Evolutionary conservation across 768 basidiomycete genomes (phyloP).

Genomic region (Pisolithus albus): DNA sequence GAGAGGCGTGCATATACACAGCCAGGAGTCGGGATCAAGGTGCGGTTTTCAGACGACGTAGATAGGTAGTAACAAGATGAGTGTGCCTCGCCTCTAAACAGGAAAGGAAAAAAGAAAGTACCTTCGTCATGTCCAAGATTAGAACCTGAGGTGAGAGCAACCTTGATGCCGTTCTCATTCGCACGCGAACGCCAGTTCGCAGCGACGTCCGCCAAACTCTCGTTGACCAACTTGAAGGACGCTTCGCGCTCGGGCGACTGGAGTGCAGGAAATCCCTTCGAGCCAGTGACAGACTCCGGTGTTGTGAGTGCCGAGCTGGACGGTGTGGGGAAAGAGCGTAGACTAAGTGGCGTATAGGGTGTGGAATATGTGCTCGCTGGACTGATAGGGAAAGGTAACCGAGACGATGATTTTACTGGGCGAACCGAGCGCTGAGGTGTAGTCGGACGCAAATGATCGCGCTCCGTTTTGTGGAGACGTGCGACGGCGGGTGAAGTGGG

Average conservation of each 20-base stretch:
- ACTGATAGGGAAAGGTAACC: slow-evolving; percentile 56
- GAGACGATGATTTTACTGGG: slow-evolving; percentile 36
- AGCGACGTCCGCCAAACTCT: slow-evolving; percentile 52
- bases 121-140: slow-evolving; percentile 45
- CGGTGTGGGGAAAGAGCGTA: slow-evolving; percentile 53
- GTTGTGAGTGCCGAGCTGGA: slow-evolving; percentile 51
- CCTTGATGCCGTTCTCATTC: slow-evolving; percentile 65
- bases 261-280: slow-evolving; percentile 37
- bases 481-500: slow-evolving; percentile 37
- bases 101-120: slow-evolving; percentile 18
- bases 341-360: slow-evolving; percentile 65
- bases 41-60: slow-evolving; percentile 3
- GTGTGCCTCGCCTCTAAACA: slow-evolving; percentile 12
- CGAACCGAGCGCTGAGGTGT: slow-evolving; percentile 60
- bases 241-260: slow-evolving; percentile 39
- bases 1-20: slow-evolving; percentile 36
- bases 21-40: slow-evolving; percentile 5
- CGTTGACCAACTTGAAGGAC: slow-evolving; percentile 29
- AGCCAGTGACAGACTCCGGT: slow-evolving; percentile 36
- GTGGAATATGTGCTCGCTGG: slow-evolving; percentile 46
- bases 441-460: slow-evolving; percentile 36
- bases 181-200: slow-evolving; percentile 69
- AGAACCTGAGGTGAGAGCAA: slow-evolving; percentile 37
- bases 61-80: slow-evolving; percentile 3
- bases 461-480: slow-evolving; percentile 29